Percentiles rank a stretch among this genome's conserved stretches.
phyloP scores from a whole-genome alignment of 148 eudicot genomes.

The Spergularia bocconei region DNA sequence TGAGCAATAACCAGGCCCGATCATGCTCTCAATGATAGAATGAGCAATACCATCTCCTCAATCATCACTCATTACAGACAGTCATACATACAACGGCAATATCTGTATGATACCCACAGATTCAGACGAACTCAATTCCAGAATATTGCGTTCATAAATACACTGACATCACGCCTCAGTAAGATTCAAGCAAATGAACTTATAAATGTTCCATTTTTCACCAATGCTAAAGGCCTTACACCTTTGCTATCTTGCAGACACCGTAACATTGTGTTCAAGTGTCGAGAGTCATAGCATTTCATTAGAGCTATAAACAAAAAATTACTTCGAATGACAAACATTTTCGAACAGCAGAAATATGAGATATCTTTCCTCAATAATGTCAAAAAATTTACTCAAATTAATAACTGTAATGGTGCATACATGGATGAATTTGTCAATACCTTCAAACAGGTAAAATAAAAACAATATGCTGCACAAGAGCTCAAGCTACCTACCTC shows the following conservation, averaged over 20 bases:
- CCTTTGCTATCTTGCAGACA: background rate
- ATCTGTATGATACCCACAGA: too few relatives aligned
- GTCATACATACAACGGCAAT: background rate
- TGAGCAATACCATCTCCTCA: background rate
- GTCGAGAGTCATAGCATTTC: background rate
- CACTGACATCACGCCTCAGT: background rate
- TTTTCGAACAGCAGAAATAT: background rate
- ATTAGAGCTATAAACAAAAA: background rate
- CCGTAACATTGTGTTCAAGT: background rate
- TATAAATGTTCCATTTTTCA: background rate
- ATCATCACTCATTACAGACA: background rate
- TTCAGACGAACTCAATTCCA: background rate
- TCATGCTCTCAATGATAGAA: background rate
- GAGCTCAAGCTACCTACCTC: conserved; percentile 23
- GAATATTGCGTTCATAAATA: background rate
- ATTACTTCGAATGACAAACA: background rate
- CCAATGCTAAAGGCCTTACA: background rate
- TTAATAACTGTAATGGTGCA: conserved; percentile 1
- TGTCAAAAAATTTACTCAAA: background rate
- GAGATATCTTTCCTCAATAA: background rate
- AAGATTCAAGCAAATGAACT: background rate
- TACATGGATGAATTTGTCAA: conserved; percentile 6
- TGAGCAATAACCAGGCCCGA: background rate
- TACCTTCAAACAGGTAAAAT: background rate
- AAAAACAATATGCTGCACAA: conserved; percentile 1